Conservation (phyloP, 1,284 basidiomycete genomes). For the Pascua sp. region DNA sequence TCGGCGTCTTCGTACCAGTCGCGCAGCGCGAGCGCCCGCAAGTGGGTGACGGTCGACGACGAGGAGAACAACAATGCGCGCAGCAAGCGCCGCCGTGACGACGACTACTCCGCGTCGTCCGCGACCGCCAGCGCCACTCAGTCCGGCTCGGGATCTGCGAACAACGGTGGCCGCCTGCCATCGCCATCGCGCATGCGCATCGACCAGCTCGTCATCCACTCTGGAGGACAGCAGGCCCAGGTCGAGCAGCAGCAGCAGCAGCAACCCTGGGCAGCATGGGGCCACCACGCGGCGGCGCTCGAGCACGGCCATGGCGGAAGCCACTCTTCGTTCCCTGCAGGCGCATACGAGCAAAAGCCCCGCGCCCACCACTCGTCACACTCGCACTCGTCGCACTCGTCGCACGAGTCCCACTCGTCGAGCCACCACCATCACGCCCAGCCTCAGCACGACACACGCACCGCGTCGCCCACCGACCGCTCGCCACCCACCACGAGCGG, state of each 20-base stretch:
- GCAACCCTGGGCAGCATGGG: not conserved
- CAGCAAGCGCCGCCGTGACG: conserved; percentile 12
- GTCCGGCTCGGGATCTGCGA: not conserved
- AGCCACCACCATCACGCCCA: not conserved
- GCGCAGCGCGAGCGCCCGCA: not conserved
- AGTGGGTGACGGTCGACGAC: conserved; percentile 11
- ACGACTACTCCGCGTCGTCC: conserved; percentile 6
- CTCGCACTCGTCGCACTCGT: not conserved
- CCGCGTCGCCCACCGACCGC: conserved; percentile 3
- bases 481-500: conserved; percentile 10
- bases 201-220: conserved; percentile 10
- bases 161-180: conserved; percentile 5
- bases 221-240: not conserved
- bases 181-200: conserved; percentile 20
- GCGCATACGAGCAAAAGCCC: conserved; percentile 11
- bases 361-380: not conserved
- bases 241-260: not conserved
- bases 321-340: too few species aligned
- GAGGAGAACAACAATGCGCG: not conserved
- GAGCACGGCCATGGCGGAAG: not conserved
- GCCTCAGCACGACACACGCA: conserved; percentile 3
- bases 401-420: conserved; percentile 1
- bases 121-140: not conserved
- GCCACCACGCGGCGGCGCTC: not conserved
- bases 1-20: conserved; percentile 1